Evolutionary conservation across 768 basidiomycete species (phyloP), one percentile per base, ranked within the genome.

Genomic region (Mycena epipterygia): DNA sequence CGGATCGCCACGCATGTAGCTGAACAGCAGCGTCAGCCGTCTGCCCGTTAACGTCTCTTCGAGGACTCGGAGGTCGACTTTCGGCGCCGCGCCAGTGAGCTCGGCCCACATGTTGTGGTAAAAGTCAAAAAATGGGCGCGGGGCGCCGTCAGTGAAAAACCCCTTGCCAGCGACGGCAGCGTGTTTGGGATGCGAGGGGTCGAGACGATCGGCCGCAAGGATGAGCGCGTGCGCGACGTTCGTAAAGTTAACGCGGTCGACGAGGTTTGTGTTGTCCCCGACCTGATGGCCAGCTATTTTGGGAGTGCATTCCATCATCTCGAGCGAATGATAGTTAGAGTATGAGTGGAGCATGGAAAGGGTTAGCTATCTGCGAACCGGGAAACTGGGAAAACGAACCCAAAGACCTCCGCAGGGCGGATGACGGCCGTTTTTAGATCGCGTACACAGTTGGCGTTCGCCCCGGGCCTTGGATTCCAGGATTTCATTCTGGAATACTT

Each of bases 91-190:
- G 33, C 52, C 68, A 37, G 69, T 52, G 42, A 58, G 64, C 32
- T 33, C 64, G 61, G 62, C 58, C 88, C 88, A 89, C 21, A 88
- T 68, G 2, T 79, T 78, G 9, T 84, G 68, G 29, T 27, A 8
- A n/a, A 86, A 84, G 70, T 88, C 86, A 87, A 88, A 89, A 75
- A 87, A 87, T 73, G 84, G 83, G 55, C 85, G 76, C 9, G 87
- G 88, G 70, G 88, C 87, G 59, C 84, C 85, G 78, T 89, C 88
- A 55, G 87, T 86, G 80, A 87, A 88, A 79, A 85, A 89, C 5
- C 83, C 84, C 65, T 87, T 82, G 5, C 89, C 88, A 3, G 86
- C 88, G 58, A 88, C 84, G 16, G 77, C 69, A 13, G 33, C 75
- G 76, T 57, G 84, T 79, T 61, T 72, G 68, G 49, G 82, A 81